These are phyloP conservation scores for Lanmaoa rubissima DNA, from an alignment of 768 basidiomycete genomes.

Conservation along the genomic window DNA sequence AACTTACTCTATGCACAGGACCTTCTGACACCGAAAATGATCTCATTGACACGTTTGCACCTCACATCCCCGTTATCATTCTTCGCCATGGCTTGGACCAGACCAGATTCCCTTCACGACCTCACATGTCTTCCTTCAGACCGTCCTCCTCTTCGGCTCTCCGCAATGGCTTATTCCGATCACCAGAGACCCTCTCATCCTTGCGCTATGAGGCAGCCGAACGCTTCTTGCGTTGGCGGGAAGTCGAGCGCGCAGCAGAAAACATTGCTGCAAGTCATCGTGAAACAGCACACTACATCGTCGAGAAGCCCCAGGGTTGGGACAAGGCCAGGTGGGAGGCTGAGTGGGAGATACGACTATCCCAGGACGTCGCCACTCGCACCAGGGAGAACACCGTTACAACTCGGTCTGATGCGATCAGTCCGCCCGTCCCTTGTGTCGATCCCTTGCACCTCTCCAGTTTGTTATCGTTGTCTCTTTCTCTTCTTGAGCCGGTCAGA, in stretches of 20 bases:
- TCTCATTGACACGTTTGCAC: conserved; percentile 48
- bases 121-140: conserved; percentile 53
- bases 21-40: conserved; percentile 38
- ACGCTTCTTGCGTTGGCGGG: conserved; percentile 70
- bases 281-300: conserved; percentile 20
- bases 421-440: conserved; percentile 34
- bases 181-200: conserved; percentile 55
- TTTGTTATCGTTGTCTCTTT: conserved; percentile 57
- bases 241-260: conserved; percentile 58
- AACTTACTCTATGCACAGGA: conserved; percentile 18
- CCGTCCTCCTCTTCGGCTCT: conserved; percentile 52
- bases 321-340: conserved; percentile 65
- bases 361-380: conserved; percentile 55
- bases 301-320: conserved; percentile 40
- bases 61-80: conserved; percentile 57
- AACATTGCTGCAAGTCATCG: conserved; percentile 36
- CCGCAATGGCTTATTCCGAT: conserved; percentile 59
- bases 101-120: conserved; percentile 28
- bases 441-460: conserved; percentile 71
- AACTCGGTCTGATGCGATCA: conserved; percentile 13
- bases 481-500: conserved; percentile 50
- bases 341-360: conserved; percentile 61
- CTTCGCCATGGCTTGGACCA: conserved; percentile 43
- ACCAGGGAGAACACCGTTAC: conserved; percentile 40
- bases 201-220: conserved; percentile 66